Conservation (phyloP, 2,329 filamentous ascomycete genomes). For the Paracorniculantispora psalliotae region DNA sequence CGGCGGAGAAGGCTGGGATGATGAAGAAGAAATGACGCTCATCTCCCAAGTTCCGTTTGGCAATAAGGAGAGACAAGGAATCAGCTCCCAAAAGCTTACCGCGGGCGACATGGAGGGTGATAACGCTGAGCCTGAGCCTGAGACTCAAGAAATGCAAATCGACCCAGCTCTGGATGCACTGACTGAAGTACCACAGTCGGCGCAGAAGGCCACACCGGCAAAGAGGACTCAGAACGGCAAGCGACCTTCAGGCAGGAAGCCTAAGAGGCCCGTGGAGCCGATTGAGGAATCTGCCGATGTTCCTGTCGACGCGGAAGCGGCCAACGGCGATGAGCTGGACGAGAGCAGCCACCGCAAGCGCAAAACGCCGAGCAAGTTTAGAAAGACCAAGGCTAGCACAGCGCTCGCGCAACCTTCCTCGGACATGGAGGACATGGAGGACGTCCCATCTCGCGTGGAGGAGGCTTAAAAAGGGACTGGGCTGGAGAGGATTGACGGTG, state of each 20-base stretch:
- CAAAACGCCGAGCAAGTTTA: constrained; percentile 26
- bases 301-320: constrained; percentile 11
- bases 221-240: constrained; percentile 22
- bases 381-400: constrained; percentile 12
- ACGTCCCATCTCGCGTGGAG: constrained; percentile 26
- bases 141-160: constrained; percentile 26
- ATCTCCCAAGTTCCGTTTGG: constrained; percentile 15
- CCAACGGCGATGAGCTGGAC: constrained; percentile 23
- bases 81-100: constrained; percentile 27
- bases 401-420: constrained; percentile 24
- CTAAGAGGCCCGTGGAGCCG: constrained; percentile 24
- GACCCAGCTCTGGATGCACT: constrained; percentile 24
- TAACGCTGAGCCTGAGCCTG: constrained; percentile 4
- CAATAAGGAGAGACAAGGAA: constrained; percentile 16
- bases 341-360: constrained; percentile 23
- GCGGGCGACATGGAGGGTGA: constrained; percentile 17
- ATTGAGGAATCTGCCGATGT: constrained; percentile 19
- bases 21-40: constrained; percentile 29
- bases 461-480: background rate
- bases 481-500: background rate
- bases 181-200: constrained; percentile 12
- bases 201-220: constrained; percentile 23
- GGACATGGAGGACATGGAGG: constrained; percentile 41
- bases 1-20: constrained; percentile 25
- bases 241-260: constrained; percentile 19